A percentile compares a stretch with the other conserved stretches of the same genome.
These are phyloP conservation scores for Eucalyptus brandiana DNA, from an alignment of 345 rosid genomes.

Conservation along the genomic window DNA sequence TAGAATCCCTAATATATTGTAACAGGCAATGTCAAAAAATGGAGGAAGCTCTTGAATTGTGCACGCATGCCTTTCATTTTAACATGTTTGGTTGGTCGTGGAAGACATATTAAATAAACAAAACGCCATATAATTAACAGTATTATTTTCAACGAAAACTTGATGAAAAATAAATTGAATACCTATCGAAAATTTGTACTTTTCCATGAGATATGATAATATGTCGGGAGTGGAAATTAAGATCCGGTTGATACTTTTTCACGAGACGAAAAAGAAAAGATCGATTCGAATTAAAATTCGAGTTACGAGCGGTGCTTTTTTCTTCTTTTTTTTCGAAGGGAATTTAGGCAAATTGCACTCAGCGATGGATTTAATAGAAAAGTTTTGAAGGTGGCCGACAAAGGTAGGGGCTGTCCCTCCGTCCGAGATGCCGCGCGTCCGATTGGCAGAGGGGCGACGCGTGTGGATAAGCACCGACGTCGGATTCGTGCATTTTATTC, in stretches of 20 bases:
- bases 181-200: neutral
- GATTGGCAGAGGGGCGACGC: neutral
- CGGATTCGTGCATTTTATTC: neutral
- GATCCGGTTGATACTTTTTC: neutral
- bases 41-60: neutral
- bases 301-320: neutral
- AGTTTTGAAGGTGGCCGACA: neutral
- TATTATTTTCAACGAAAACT: neutral
- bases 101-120: fast-evolving
- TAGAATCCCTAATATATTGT: neutral
- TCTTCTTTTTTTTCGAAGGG: neutral
- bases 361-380: neutral
- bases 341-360: neutral
- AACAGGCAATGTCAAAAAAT: neutral
- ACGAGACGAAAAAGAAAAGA: neutral
- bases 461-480: slow-evolving; percentile 14
- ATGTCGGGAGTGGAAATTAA: neutral
- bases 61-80: neutral
- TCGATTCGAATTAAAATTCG: neutral
- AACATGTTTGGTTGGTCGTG: fast-evolving
- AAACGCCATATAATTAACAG: fast-evolving
- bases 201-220: neutral
- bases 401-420: neutral
- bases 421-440: neutral
- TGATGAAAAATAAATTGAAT: neutral